A percentile compares a stretch with the other conserved stretches of the same genome.
These are phyloP conservation scores for Angomonas deanei DNA, from an alignment of 208 protist genomes.

Conservation along the genomic window DNA sequence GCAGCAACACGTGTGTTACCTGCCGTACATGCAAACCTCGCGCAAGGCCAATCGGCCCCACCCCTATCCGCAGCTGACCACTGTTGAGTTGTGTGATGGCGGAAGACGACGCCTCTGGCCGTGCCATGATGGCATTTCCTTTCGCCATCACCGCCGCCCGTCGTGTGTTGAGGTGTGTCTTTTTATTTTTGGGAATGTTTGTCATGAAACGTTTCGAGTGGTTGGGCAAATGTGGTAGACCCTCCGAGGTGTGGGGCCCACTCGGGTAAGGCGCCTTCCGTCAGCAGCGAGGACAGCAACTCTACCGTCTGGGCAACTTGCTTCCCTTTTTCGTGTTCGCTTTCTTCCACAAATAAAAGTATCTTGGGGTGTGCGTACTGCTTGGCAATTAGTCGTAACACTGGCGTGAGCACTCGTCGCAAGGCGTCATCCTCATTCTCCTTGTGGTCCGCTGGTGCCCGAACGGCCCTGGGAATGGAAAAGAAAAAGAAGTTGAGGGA, in stretches of 20 bases:
- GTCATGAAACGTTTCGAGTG: constrained; percentile 21
- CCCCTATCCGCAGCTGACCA: constrained; percentile 57
- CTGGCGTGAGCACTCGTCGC: constrained; percentile 25
- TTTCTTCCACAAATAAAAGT: constrained; percentile 58
- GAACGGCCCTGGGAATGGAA: too few relatives aligned
- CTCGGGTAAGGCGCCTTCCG: too few relatives aligned
- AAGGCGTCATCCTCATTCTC: constrained; percentile 34
- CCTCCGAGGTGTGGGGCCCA: constrained; percentile 1
- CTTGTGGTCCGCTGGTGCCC: too few relatives aligned
- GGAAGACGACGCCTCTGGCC: too few relatives aligned
- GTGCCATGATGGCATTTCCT: too few relatives aligned
- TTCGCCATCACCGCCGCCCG: too few relatives aligned
- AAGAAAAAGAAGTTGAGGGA: not conserved
- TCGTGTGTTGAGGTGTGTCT: too few relatives aligned
- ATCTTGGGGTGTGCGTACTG: constrained; percentile 56
- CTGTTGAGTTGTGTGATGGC: constrained; percentile 55
- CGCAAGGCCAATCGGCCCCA: constrained; percentile 52
- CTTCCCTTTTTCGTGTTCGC: not conserved
- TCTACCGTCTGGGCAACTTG: too few relatives aligned
- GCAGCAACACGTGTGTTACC: constrained; percentile 83
- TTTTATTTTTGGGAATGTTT: too few relatives aligned
- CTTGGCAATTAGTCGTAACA: constrained; percentile 68
- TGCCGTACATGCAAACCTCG: constrained; percentile 79
- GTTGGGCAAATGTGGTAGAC: constrained; percentile 18
- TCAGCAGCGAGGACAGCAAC: too few relatives aligned